phyloP scores from a whole-genome alignment of 1,139 yeast genomes.

The Taphrina communis region DNA sequence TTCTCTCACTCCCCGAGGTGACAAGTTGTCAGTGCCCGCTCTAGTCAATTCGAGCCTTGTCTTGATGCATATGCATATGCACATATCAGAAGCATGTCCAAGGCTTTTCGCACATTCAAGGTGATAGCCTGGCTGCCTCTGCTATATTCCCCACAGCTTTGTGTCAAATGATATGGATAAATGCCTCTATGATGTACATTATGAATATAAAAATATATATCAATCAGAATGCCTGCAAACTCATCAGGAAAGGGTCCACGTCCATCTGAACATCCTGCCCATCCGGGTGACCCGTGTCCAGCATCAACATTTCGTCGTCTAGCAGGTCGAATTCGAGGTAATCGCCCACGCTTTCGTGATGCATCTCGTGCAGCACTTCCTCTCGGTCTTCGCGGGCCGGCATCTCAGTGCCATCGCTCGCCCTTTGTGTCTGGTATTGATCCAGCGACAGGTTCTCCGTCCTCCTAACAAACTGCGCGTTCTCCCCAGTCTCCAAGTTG shows the following conservation, averaged over 20 bases:
- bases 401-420: neutral
- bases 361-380: neutral
- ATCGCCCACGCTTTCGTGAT: neutral
- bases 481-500: neutral
- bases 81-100: no score
- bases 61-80: no score
- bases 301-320: slow-evolving; percentile 13
- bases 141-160: no score
- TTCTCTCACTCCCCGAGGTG: no score
- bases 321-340: slow-evolving; percentile 17
- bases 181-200: no score
- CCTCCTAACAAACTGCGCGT: neutral
- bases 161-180: no score
- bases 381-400: neutral
- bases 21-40: no score
- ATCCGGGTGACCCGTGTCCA: slow-evolving; percentile 1
- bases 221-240: slow-evolving; percentile 5
- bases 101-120: no score
- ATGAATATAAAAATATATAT: no score
- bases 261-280: slow-evolving; percentile 12
- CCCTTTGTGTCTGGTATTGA: neutral
- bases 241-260: slow-evolving; percentile 12
- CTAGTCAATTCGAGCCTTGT: no score
- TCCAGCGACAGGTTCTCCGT: slow-evolving; percentile 7
- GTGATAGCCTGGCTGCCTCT: no score